Evolutionary conservation across 257 asterid species (phyloP).

Genomic region (Nicotiana benthamiana): DNA sequence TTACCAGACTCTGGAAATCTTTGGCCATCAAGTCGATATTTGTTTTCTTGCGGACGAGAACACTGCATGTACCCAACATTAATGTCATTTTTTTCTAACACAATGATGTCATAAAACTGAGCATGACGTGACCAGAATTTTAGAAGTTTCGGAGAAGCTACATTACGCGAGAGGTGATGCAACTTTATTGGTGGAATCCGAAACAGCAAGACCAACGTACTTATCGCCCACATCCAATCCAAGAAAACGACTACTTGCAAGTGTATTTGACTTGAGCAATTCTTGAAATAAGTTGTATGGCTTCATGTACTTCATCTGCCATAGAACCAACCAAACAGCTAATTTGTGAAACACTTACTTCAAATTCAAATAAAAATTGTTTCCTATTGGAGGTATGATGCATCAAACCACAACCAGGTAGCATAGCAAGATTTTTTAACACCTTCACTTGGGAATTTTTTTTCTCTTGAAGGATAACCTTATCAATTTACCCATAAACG

Average conservation of each 20-base stretch:
- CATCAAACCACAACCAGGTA: neutral
- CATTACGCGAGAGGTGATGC: slow-evolving; percentile 71
- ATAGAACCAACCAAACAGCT: slow-evolving; percentile 12
- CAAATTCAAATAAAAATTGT: neutral
- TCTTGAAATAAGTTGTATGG: slow-evolving; percentile 56
- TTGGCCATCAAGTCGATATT: slow-evolving; percentile 59
- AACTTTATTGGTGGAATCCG: slow-evolving; percentile 47
- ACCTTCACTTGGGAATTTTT: neutral
- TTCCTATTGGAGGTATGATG: neutral
- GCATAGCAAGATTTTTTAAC: neutral
- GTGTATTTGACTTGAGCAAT: slow-evolving; percentile 38
- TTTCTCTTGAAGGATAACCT: neutral
- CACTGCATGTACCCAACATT: slow-evolving; percentile 45
- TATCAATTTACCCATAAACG: neutral
- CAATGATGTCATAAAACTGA: neutral
- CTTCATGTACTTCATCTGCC: slow-evolving; percentile 67
- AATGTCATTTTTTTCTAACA: slow-evolving; percentile 10
- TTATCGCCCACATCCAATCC: slow-evolving; percentile 94
- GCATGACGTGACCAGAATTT: neutral
- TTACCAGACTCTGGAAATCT: slow-evolving; percentile 64
- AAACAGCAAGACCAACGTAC: slow-evolving; percentile 80
- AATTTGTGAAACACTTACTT: neutral
- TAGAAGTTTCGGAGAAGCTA: slow-evolving; percentile 1
- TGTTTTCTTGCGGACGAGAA: slow-evolving; percentile 51
- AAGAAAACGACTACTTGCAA: slow-evolving; percentile 45